Conservation (phyloP, 192 early-diverging fungal species). For the Diversispora eburnea region DNA sequence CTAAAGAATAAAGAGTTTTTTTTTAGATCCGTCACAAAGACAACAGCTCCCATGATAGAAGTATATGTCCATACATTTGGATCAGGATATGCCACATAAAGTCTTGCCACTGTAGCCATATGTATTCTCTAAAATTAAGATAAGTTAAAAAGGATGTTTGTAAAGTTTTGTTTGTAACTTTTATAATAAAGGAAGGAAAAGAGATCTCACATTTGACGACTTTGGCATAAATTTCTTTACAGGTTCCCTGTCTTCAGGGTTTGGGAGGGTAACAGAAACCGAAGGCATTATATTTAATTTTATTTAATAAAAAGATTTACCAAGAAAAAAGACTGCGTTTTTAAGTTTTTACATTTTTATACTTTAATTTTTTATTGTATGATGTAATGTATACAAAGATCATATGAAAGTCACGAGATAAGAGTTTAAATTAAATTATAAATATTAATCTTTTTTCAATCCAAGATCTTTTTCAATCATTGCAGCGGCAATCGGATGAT, state of each 20-base stretch:
- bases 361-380: too few relatives aligned
- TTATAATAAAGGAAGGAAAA: background rate
- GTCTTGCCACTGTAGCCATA: slow-evolving; percentile 68
- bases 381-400: too few relatives aligned
- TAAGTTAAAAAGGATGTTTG: background rate
- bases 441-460: too few relatives aligned
- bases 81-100: slow-evolving; percentile 70
- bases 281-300: slow-evolving; percentile 30
- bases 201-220: slow-evolving; percentile 48
- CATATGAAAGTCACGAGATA: too few relatives aligned
- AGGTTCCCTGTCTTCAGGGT: slow-evolving; percentile 60
- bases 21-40: slow-evolving; percentile 61
- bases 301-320: background rate
- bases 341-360: too few relatives aligned
- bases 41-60: slow-evolving; percentile 62
- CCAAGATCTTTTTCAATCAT: slow-evolving; percentile 87
- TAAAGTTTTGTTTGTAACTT: background rate
- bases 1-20: slow-evolving; percentile 67
- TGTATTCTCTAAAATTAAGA: slow-evolving; percentile 64
- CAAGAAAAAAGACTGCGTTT: background rate
- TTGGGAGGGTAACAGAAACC: slow-evolving; percentile 59
- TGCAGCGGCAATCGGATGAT: slow-evolving; percentile 89
- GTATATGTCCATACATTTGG: slow-evolving; percentile 67
- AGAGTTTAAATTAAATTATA: too few relatives aligned
- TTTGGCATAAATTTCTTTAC: slow-evolving; percentile 62